Base-by-base conservation (phyloP, 495 filamentous ascomycete species). In the Pseudevernia furfuracea region DNA sequence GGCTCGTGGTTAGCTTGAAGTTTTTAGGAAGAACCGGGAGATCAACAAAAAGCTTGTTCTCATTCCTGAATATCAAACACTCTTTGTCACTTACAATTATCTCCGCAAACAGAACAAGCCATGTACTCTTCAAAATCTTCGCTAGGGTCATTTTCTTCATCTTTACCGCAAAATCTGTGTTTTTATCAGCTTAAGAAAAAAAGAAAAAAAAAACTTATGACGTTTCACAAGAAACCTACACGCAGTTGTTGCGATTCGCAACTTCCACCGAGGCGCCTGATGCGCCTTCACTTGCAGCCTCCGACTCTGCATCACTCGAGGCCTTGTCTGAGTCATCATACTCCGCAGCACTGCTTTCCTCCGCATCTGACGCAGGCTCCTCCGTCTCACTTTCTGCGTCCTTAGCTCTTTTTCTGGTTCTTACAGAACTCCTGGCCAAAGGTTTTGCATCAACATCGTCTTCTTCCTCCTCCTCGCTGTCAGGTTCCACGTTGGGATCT, bases 111-210 rank as follows among this genome's bases (percentile, higher is more conserved):
- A 63, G 75, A 77, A 73, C 93, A 97, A 61, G 88, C 78, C 49
- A 97, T 78, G 72, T 88, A 91, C 63, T 88, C 81, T 75, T 97
- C 94, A 73, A 89, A 97, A 65, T 96, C 92, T 63, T 89, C 88
- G 66, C 83, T 85, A 10, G 92, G 90, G 67, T 96, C 92, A 67
- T 94, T 77, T 60, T 93, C 89, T 75, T 96, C 92, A 69, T 91
- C 88, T 67, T 89, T 80, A 46, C 81, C 83, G 74, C 91, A 96
- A 72, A 89, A 92, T 66, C 85, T 88, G 65, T 12, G 38, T 59
- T 59, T 58, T 38, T 38, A 62, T 39, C 30, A 71, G 60, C 57
- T 12, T 30, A 1, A 58, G 15, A 4, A 30, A 34, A 60, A 32
- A 11, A 14, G 7, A 1, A 58, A 9, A 4, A 30, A 34, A 60